Base-by-base conservation (phyloP, 1,284 basidiomycete species). In the Exobasidium rhododendri region DNA sequence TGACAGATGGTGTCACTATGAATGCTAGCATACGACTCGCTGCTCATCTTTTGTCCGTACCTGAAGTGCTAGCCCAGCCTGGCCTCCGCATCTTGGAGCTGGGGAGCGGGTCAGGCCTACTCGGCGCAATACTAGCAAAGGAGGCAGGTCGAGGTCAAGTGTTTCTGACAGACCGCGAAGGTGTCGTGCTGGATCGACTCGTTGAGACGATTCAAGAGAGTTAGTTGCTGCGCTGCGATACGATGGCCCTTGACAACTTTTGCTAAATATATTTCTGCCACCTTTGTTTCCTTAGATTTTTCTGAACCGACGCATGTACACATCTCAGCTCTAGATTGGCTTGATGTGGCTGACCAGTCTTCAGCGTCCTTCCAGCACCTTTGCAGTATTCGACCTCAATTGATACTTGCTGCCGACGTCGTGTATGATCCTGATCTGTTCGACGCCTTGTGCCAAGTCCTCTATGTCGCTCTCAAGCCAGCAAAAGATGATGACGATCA, bases 51-150 rank as follows among this genome's bases (percentile, higher is more conserved):
- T 53, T 68, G 13, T 51, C 58, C 10, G 3, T 52, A 7, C 28
- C 43, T 0, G 3, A 61, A 10, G 17, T 50, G 2, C 20, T 57
- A 5, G 45, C 49, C 24, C 22, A 32, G 1, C 31, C 20, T 2
- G 45, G 56, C 11, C 50, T 55, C 1, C 30, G 63, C 0, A 49
- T 70, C n/a, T 44, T 70, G 7, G 68, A 70, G 49, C 56, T 70
- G 4, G 68, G 68, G 20, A 68, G 68, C 47, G 68, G 68, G 5
- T 49, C 63, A 24, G 68, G 68, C 3, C 52, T 70, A 43, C 52
- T 70, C 13, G 65, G 67, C 4, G 46, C 63, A 17, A 52, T 68
- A 17, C 58, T 58, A 40, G 35, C 35, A 40, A 40, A 17, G 10
- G 35, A 62, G 64, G 1, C 55, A 49, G 24, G 49, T 66, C 1